Conservation (phyloP, 495 filamentous ascomycete species). For the Neurospora sp. region DNA sequence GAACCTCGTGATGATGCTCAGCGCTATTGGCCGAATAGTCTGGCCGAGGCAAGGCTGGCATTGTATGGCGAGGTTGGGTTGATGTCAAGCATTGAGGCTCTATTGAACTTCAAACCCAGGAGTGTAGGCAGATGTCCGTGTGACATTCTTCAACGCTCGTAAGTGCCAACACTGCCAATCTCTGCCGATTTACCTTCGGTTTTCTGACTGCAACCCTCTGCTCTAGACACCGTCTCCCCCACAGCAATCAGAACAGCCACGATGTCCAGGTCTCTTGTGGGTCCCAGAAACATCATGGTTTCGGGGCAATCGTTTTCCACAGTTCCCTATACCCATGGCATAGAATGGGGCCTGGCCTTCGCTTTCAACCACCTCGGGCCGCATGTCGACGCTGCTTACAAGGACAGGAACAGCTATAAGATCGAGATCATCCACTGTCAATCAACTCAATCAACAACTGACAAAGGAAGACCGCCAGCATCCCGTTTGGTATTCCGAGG, state of each 20-base stretch:
- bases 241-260: background rate
- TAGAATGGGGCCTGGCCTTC: background rate
- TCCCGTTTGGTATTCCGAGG: background rate
- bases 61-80: too few species aligned
- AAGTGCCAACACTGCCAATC: background rate
- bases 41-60: too few species aligned
- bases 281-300: background rate
- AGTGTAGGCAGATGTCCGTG: too few species aligned
- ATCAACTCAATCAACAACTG: background rate
- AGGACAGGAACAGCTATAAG: background rate
- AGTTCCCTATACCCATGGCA: too few species aligned
- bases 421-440: background rate
- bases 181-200: background rate
- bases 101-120: too few species aligned
- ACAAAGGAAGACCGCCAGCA: background rate
- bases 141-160: background rate
- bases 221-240: background rate
- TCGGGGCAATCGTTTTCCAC: background rate
- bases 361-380: background rate
- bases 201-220: background rate
- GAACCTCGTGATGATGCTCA: too few species aligned
- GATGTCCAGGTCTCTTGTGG: background rate
- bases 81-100: too few species aligned
- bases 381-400: background rate
- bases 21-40: too few species aligned